phyloP scores from a whole-genome alignment of 768 basidiomycete species.

The Termitomyces sp. region DNA sequence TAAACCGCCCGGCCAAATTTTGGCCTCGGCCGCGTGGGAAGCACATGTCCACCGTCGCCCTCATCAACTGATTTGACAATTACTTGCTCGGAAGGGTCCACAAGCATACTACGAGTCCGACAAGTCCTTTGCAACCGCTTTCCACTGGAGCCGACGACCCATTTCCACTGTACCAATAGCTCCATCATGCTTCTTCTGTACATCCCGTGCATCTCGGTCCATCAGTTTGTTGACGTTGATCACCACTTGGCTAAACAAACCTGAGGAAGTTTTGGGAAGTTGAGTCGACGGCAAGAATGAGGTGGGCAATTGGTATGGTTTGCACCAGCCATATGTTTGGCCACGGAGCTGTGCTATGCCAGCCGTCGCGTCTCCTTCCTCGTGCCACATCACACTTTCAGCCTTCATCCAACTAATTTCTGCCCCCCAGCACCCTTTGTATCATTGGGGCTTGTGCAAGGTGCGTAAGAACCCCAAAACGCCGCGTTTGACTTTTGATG shows the following conservation, averaged over 20 bases:
- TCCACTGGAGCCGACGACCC: slow-evolving; percentile 68
- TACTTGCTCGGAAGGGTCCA: no score
- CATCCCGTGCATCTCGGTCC: slow-evolving; percentile 29
- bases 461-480: slow-evolving; percentile 84
- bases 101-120: slow-evolving; percentile 68
- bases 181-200: slow-evolving; percentile 42
- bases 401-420: slow-evolving; percentile 58
- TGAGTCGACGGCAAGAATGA: slow-evolving; percentile 33
- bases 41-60: neutral
- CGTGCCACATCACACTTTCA: slow-evolving; percentile 62
- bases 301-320: slow-evolving; percentile 16
- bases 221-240: slow-evolving; percentile 62
- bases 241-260: slow-evolving; percentile 66
- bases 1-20: slow-evolving; percentile 20
- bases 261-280: slow-evolving; percentile 40
- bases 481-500: slow-evolving; percentile 82
- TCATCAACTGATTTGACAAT: no score
- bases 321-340: slow-evolving; percentile 82
- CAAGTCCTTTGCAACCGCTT: slow-evolving; percentile 82
- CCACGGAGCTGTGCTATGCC: slow-evolving; percentile 78
- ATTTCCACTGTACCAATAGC: slow-evolving; percentile 52
- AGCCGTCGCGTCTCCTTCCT: slow-evolving; percentile 70
- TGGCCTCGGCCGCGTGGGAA: slow-evolving; percentile 17
- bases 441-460: slow-evolving; percentile 57
- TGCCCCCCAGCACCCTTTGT: slow-evolving; percentile 54